A percentile compares a stretch with the other conserved stretches of the same genome.
phyloP scores from a whole-genome alignment of 208 protist species.

The Herpetomonas muscarum region DNA sequence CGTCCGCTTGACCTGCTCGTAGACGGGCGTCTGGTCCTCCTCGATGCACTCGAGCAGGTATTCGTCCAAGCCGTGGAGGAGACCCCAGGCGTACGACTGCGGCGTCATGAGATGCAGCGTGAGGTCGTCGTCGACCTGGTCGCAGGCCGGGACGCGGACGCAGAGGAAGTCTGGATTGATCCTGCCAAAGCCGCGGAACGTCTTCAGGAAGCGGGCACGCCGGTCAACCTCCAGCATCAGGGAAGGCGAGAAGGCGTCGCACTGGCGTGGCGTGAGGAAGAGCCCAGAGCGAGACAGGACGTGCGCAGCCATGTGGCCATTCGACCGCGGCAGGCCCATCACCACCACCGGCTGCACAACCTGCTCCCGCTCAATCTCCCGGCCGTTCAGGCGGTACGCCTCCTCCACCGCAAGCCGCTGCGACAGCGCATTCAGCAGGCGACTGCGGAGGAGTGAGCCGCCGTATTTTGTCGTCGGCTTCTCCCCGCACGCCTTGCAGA shows the following conservation, averaged over 20 bases:
- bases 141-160: conserved; percentile 45
- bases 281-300: conserved; percentile 77
- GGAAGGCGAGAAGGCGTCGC: conserved; percentile 72
- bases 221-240: conserved; percentile 68
- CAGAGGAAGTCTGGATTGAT: conserved; percentile 73
- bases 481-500: conserved; percentile 69
- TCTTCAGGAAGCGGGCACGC: conserved; percentile 35
- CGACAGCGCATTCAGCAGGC: conserved; percentile 65
- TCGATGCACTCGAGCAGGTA: conserved; percentile 85
- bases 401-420: conserved; percentile 83
- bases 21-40: conserved; percentile 77
- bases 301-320: conserved; percentile 84
- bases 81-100: conserved; percentile 82
- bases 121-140: conserved; percentile 85
- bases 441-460: conserved; percentile 44
- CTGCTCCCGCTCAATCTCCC: conserved; percentile 62
- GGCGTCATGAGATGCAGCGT: conserved; percentile 82
- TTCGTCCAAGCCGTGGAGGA: conserved; percentile 87
- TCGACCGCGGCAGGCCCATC: conserved; percentile 82
- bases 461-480: conserved; percentile 68
- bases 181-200: conserved; percentile 50
- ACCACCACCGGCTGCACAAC: conserved; percentile 69
- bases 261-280: conserved; percentile 68
- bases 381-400: conserved; percentile 60
- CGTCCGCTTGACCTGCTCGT: conserved; percentile 60